Evolutionary conservation across 2,329 filamentous ascomycete species (phyloP).

Genomic region (Fusarium newnesense): DNA sequence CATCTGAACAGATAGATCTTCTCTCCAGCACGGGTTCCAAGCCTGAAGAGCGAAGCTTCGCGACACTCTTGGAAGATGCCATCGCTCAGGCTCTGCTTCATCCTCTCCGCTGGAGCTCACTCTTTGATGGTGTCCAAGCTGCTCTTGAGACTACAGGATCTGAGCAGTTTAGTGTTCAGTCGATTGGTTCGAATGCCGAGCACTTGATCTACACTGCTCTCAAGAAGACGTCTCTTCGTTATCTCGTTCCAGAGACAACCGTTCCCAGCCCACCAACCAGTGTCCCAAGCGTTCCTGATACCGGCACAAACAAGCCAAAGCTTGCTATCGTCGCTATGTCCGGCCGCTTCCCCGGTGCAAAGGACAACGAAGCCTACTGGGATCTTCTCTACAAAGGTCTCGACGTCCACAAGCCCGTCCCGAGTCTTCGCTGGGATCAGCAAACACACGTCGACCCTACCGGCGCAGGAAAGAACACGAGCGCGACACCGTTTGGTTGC

Average conservation of each 20-base stretch:
- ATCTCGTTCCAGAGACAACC: not conserved
- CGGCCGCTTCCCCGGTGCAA: slow-evolving; percentile 70
- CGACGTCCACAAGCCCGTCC: slow-evolving; percentile 68
- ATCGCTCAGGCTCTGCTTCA: slow-evolving; percentile 22
- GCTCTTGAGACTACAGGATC: not conserved
- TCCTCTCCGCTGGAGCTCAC: slow-evolving; percentile 25
- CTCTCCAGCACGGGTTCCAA: slow-evolving; percentile 11
- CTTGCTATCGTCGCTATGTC: slow-evolving; percentile 73
- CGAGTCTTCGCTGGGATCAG: slow-evolving; percentile 45
- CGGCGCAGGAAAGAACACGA: slow-evolving; percentile 72
- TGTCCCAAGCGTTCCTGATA: rapidly evolving
- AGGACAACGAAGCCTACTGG: slow-evolving; percentile 70
- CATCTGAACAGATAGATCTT: slow-evolving; percentile 12
- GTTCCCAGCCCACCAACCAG: rapidly evolving
- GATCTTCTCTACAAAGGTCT: slow-evolving; percentile 71
- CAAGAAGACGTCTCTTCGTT: slow-evolving; percentile 25
- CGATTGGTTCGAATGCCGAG: slow-evolving; percentile 27
- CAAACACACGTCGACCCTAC: slow-evolving; percentile 59
- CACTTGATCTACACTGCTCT: slow-evolving; percentile 36
- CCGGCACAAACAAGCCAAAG: slow-evolving; percentile 20
- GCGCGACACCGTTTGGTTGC: slow-evolving; percentile 47
- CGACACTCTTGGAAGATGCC: slow-evolving; percentile 21
- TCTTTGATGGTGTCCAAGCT: slow-evolving; percentile 13
- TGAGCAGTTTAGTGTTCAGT: slow-evolving; percentile 12
- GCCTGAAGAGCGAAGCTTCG: slow-evolving; percentile 25